phyloP scores from a whole-genome alignment of 306 rosid species.

The Quercus mongolica region DNA sequence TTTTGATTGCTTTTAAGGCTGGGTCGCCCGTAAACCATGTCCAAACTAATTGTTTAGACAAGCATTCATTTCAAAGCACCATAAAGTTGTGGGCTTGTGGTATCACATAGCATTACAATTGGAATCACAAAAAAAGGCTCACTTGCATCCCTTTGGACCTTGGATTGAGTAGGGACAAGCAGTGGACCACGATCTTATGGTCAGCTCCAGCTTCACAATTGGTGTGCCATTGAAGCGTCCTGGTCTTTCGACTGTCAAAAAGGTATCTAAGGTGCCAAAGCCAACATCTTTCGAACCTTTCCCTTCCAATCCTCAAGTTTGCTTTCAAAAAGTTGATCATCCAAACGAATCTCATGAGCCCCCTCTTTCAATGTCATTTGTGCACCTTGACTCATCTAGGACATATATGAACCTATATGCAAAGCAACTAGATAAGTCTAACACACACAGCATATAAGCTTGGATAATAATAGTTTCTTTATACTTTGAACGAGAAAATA shows the following conservation, averaged over 20 bases:
- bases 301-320: slow-evolving; percentile 34
- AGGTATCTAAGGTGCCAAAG: slow-evolving; percentile 32
- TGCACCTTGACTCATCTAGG: slow-evolving; percentile 38
- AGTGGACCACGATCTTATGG: slow-evolving; percentile 28
- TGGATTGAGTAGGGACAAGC: slow-evolving; percentile 32
- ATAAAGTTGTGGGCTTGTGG: slow-evolving; percentile 34
- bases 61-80: neutral
- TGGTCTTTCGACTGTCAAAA: slow-evolving; percentile 17
- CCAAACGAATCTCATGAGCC: slow-evolving; percentile 45
- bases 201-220: slow-evolving; percentile 18
- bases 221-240: slow-evolving; percentile 15
- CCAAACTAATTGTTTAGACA: slow-evolving; percentile 1
- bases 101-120: slow-evolving; percentile 12
- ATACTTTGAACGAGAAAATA: no score
- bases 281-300: slow-evolving; percentile 40
- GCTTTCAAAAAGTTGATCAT: slow-evolving; percentile 38
- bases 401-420: neutral
- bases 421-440: no score
- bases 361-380: slow-evolving; percentile 26
- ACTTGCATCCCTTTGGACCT: slow-evolving; percentile 30
- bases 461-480: no score
- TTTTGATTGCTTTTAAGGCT: neutral
- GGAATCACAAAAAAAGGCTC: slow-evolving; percentile 28
- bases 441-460: no score
- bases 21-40: neutral